Conservation (phyloP, 2,329 filamentous ascomycete genomes). For the Arachnopeziza araneosa region DNA sequence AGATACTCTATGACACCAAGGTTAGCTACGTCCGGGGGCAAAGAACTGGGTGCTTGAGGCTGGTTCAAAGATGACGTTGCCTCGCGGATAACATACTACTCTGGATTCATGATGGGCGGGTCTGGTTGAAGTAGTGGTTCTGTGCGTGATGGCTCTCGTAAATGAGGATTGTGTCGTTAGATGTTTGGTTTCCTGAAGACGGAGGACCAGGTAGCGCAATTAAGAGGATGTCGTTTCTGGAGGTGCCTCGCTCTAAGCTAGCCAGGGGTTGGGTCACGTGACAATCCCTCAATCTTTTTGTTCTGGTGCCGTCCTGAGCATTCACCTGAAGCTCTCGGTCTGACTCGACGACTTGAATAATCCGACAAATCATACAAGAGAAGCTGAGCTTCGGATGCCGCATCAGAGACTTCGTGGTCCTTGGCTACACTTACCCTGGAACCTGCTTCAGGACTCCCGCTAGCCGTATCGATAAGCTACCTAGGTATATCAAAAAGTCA, state of each 20-base stretch:
- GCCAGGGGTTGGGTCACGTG: background rate
- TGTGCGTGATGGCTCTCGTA: background rate
- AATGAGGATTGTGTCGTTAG: background rate
- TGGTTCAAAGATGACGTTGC: constrained; percentile 12
- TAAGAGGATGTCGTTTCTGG: background rate
- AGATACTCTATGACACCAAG: constrained; percentile 4
- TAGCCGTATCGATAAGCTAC: background rate
- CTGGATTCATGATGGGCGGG: constrained; percentile 71
- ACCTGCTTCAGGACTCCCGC: too few relatives aligned
- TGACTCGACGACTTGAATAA: too few relatives aligned
- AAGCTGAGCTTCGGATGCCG: background rate
- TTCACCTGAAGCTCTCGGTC: too few relatives aligned
- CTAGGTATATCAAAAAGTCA: background rate
- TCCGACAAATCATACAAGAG: background rate
- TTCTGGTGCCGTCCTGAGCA: background rate
- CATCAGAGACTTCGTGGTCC: too few relatives aligned
- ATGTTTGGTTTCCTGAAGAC: background rate
- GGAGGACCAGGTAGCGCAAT: background rate
- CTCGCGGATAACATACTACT: constrained; percentile 63
- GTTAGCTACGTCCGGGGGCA: constrained; percentile 1
- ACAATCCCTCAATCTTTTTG: background rate
- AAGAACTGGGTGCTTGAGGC: background rate
- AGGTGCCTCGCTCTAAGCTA: background rate
- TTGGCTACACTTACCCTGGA: too few relatives aligned
- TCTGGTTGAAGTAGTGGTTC: background rate